Conservation (phyloP, 352 stramenopile genomes). For the Elongisporangium undulatum region DNA sequence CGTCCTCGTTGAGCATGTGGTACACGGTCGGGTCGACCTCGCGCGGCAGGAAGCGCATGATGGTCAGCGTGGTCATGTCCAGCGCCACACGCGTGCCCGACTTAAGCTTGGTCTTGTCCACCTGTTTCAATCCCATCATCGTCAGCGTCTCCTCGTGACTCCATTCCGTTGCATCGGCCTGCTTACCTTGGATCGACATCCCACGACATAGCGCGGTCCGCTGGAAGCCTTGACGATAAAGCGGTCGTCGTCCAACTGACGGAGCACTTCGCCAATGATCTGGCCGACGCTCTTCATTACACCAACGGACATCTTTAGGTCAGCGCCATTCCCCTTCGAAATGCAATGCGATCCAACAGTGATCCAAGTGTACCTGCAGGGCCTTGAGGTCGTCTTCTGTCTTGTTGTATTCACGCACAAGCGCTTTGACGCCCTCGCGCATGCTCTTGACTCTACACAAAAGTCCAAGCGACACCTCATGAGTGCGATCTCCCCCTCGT, state of each 20-base stretch:
- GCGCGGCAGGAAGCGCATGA: slow-evolving; percentile 98
- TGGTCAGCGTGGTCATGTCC: slow-evolving; percentile 99
- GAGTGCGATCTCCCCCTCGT: slow-evolving; percentile 3
- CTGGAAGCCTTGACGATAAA: slow-evolving; percentile 99
- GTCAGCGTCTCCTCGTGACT: background rate
- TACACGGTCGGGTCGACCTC: slow-evolving; percentile 99
- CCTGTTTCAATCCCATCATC: slow-evolving; percentile 5
- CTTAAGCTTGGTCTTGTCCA: slow-evolving; percentile 96
- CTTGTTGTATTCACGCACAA: slow-evolving; percentile 98
- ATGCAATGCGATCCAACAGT: background rate
- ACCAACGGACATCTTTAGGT: slow-evolving; percentile 1
- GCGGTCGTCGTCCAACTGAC: slow-evolving; percentile 96
- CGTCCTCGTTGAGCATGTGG: slow-evolving; percentile 99
- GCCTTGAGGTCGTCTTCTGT: slow-evolving; percentile 98
- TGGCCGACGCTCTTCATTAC: slow-evolving; percentile 94
- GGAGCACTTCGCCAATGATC: slow-evolving; percentile 99
- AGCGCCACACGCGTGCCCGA: slow-evolving; percentile 96
- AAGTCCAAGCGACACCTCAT: background rate
- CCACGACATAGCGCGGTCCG: slow-evolving; percentile 98
- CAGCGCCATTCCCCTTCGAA: slow-evolving; percentile 2
- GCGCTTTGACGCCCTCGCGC: slow-evolving; percentile 93
- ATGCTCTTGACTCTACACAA: slow-evolving; percentile 92
- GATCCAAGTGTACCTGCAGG: slow-evolving; percentile 46
- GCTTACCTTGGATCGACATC: slow-evolving; percentile 87
- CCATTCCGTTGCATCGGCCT: background rate